Evolutionary conservation across 2,329 filamentous ascomycete species (phyloP).

Genomic region (Aspergillus proliferans): DNA sequence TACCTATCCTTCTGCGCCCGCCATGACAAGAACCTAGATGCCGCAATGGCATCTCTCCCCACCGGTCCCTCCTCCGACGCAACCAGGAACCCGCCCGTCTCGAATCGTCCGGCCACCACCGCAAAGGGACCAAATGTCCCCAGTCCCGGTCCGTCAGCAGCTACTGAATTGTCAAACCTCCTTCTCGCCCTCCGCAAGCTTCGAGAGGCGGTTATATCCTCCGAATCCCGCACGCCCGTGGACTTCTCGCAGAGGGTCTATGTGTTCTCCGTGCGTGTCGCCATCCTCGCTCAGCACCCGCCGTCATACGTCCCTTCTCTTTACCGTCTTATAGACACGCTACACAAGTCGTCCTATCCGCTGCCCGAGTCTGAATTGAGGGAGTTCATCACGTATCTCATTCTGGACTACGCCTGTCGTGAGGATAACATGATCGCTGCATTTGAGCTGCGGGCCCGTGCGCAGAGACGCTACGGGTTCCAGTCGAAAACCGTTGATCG

Average conservation of each 20-base stretch:
- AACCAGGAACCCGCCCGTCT: conserved; percentile 34
- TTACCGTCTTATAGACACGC: conserved; percentile 64
- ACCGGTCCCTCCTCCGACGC: conserved; percentile 33
- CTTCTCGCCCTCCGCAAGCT: conserved; percentile 84
- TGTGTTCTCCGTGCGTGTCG: conserved; percentile 80
- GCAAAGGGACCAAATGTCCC: conserved; percentile 10
- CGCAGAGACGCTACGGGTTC: conserved; percentile 49
- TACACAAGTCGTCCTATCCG: conserved; percentile 60
- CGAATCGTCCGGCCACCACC: conserved; percentile 15
- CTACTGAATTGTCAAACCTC: conserved; percentile 64
- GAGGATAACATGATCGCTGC: conserved; percentile 69
- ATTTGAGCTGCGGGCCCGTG: conserved; percentile 55
- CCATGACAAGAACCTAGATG: conserved; percentile 65
- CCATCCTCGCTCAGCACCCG: conserved; percentile 72
- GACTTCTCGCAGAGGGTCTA: conserved; percentile 83
- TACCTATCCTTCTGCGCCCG: conserved; percentile 86
- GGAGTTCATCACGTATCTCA: conserved; percentile 73
- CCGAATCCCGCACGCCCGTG: conserved; percentile 64
- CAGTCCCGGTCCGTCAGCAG: conserved; percentile 36
- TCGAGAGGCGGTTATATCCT: conserved; percentile 74
- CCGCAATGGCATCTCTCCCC: conserved; percentile 63
- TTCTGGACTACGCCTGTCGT: conserved; percentile 84
- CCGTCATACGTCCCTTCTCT: conserved; percentile 89
- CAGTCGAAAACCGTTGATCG: conserved; percentile 62
- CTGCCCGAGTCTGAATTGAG: conserved; percentile 66